A percentile compares a stretch with the other conserved stretches of the same genome.
Evolutionary conservation across 78 protist genomes (phyloP).

Genomic region (Dictyostelium purpureum): DNA sequence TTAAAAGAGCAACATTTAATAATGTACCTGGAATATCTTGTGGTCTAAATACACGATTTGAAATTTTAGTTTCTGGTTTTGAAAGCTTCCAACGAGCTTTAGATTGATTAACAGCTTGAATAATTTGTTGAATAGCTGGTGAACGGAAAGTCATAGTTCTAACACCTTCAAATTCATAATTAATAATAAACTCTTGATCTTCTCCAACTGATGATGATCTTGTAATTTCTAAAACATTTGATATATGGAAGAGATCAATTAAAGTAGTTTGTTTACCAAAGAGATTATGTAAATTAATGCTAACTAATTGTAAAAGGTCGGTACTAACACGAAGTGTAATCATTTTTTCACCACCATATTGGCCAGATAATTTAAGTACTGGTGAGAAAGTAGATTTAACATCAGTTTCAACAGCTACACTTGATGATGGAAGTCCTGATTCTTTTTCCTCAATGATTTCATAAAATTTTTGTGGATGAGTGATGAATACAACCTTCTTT

Average conservation of each 20-base stretch:
- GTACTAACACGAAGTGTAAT: neutral
- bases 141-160: constrained; percentile 17
- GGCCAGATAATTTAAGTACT: constrained; percentile 51
- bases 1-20: constrained; percentile 85
- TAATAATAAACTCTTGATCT: constrained; percentile 56
- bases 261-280: constrained; percentile 32
- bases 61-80: constrained; percentile 33
- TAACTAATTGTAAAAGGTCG: constrained; percentile 25
- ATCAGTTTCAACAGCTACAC: constrained; percentile 36
- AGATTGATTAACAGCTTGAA: constrained; percentile 27
- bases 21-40: constrained; percentile 85
- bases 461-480: constrained; percentile 11
- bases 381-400: constrained; percentile 52
- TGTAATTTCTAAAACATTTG: constrained; percentile 11
- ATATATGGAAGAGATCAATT: constrained; percentile 47
- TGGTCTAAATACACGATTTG: constrained; percentile 65
- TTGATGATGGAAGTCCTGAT: constrained; percentile 23
- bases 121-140: constrained; percentile 15
- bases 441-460: constrained; percentile 23
- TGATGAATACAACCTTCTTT: constrained; percentile 39
- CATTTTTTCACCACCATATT: constrained; percentile 57
- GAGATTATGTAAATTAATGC: constrained; percentile 21
- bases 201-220: neutral
- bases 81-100: constrained; percentile 48
- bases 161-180: constrained; percentile 41